Evolutionary conservation across 2,329 filamentous ascomycete genomes (phyloP).

Genomic region (Penicillium crustosum): DNA sequence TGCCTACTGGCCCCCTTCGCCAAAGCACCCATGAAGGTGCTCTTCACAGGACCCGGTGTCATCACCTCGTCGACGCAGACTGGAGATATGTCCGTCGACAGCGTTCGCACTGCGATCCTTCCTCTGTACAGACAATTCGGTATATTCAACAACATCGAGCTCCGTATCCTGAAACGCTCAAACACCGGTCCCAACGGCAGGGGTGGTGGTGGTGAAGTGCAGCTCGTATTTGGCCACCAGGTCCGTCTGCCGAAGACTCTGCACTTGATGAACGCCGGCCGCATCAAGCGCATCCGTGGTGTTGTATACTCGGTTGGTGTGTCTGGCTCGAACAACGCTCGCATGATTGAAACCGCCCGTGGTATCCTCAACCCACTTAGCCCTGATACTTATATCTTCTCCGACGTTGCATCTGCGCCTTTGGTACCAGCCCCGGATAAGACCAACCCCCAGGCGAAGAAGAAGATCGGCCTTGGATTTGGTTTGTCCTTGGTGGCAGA

Average conservation of each 20-base stretch:
- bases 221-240: slow-evolving; percentile 89
- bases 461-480: slow-evolving; percentile 79
- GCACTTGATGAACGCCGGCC: slow-evolving; percentile 78
- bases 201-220: slow-evolving; percentile 88
- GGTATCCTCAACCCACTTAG: slow-evolving; percentile 84
- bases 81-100: slow-evolving; percentile 89
- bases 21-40: slow-evolving; percentile 85
- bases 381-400: slow-evolving; percentile 86
- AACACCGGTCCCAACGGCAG: slow-evolving; percentile 72
- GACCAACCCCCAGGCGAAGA: slow-evolving; percentile 55
- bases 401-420: slow-evolving; percentile 62
- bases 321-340: slow-evolving; percentile 85
- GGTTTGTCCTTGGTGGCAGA: slow-evolving; percentile 89
- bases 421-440: slow-evolving; percentile 69
- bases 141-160: slow-evolving; percentile 80
- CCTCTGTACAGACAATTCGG: slow-evolving; percentile 89
- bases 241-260: slow-evolving; percentile 91
- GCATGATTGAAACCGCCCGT: slow-evolving; percentile 89
- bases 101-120: slow-evolving; percentile 86
- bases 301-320: slow-evolving; percentile 94
- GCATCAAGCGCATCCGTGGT: slow-evolving; percentile 83
- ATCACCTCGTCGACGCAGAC: slow-evolving; percentile 82
- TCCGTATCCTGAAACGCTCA: slow-evolving; percentile 76
- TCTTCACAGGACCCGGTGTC: slow-evolving; percentile 86
- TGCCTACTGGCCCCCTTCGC: slow-evolving; percentile 91